Conservation (phyloP, 1,139 yeast species). For the Geotrichum reessii region DNA sequence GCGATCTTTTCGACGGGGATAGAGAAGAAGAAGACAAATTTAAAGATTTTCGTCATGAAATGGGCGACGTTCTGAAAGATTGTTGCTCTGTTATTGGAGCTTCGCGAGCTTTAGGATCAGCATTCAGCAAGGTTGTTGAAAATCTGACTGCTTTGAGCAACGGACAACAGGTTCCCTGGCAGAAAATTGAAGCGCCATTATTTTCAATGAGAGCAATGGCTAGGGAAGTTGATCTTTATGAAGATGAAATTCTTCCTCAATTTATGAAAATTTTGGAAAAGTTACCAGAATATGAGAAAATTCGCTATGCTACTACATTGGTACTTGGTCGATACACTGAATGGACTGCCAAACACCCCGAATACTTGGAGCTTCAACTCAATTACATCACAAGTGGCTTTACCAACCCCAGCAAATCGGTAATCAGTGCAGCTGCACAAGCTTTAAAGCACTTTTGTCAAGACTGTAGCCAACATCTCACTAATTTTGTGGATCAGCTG, state of each 20-base stretch:
- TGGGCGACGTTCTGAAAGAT: constrained; percentile 94
- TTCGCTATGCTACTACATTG: constrained; percentile 86
- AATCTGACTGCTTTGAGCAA: constrained; percentile 36
- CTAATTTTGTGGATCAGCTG: constrained; percentile 68
- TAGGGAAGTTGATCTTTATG: constrained; percentile 69
- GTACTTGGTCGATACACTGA: constrained; percentile 92
- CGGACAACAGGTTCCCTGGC: constrained; percentile 54
- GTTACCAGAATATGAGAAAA: constrained; percentile 79
- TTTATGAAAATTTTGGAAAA: constrained; percentile 65
- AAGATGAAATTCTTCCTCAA: constrained; percentile 65
- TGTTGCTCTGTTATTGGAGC: constrained; percentile 90
- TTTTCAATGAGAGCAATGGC: constrained; percentile 95
- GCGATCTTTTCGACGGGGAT: constrained; percentile 51
- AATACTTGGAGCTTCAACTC: constrained; percentile 73
- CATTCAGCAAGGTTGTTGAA: constrained; percentile 49
- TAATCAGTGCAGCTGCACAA: constrained; percentile 81
- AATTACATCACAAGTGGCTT: constrained; percentile 82
- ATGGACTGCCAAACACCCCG: constrained; percentile 88
- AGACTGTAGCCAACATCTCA: constrained; percentile 70
- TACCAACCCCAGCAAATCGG: constrained; percentile 45
- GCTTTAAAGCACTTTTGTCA: constrained; percentile 93
- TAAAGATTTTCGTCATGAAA: constrained; percentile 87
- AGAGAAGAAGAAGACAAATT: constrained; percentile 88
- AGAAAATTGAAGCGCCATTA: constrained; percentile 80
- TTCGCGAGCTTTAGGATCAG: constrained; percentile 56